These are phyloP conservation scores for Biscutella auriculata DNA, from an alignment of 441 rosid species.

Conservation along the genomic window DNA sequence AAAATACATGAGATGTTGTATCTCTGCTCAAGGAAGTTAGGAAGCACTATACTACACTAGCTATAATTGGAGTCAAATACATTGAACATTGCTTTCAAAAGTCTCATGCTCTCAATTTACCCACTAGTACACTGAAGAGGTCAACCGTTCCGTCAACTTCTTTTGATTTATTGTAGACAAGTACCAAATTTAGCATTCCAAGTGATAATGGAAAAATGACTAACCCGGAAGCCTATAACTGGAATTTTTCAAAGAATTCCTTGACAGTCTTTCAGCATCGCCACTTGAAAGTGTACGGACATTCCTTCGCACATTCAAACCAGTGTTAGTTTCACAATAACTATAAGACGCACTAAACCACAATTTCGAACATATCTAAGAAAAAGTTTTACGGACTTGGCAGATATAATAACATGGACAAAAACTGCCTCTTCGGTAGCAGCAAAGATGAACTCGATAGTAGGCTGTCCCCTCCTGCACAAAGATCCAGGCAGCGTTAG, in stretches of 20 bases:
- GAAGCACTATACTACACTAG: not conserved
- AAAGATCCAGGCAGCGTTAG: slow-evolving; percentile 14
- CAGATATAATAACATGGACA: slow-evolving; percentile 78
- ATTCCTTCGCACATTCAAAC: slow-evolving; percentile 45
- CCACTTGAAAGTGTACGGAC: slow-evolving; percentile 65
- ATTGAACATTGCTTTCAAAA: not conserved
- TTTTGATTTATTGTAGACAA: not conserved
- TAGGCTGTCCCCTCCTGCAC: slow-evolving; percentile 86
- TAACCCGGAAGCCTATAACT: slow-evolving; percentile 78
- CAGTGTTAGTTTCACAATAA: slow-evolving; percentile 14
- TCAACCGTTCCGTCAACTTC: not conserved
- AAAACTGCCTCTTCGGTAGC: slow-evolving; percentile 92
- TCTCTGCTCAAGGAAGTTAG: slow-evolving; percentile 4
- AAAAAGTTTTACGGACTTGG: slow-evolving; percentile 60
- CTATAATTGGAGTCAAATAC: not conserved
- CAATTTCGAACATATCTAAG: slow-evolving; percentile 7
- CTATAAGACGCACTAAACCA: slow-evolving; percentile 7
- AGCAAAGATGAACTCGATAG: slow-evolving; percentile 88
- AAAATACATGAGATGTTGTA: not conserved
- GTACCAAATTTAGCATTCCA: slow-evolving; percentile 3
- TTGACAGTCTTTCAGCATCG: slow-evolving; percentile 62
- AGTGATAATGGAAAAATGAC: slow-evolving; percentile 11
- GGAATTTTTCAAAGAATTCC: slow-evolving; percentile 51
- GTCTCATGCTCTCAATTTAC: not conserved
- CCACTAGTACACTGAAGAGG: not conserved